Base-by-base conservation (phyloP, 257 asterid genomes). In the Scutellaria galericulata region DNA sequence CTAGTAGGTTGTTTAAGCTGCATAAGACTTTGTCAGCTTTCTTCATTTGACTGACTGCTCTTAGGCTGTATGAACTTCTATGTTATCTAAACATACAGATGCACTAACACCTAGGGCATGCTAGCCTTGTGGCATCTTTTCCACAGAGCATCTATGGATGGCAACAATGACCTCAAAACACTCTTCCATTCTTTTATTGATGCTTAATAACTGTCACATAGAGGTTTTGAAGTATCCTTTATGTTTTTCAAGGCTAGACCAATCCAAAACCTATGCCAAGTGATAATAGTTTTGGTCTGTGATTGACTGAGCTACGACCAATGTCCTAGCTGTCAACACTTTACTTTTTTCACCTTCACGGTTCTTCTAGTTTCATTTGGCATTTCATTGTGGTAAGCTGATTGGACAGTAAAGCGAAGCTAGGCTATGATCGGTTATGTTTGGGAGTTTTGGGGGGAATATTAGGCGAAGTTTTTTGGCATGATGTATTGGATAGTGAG, bases 361-460 rank as follows among this genome's bases (percentile, higher is more conserved):
- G 44, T 52, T 72, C 70, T 72, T 61, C 53, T 50, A 62, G 51
- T 48, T 71, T 51, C 31, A 20, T 72, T 51, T 37, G 8, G 73
- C 48, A 66, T 2, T n/a, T 35, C 6, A 59, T 39, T 37, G 40
- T 37, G 15, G 47, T 48, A 53, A 51, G 71, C 40, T 52, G 12
- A 51, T 63, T 41, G 71, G 40, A 7, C 52, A 14, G 6, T 47
- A 10, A 47, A 3, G 12, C 9, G 50, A 45, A 45, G 50, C 9
- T 45, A 9, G 50, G 48, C 50, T 37, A 7, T 60, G 50, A 14
- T 60, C 8, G 8, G 8, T 39, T 60, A 37, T n/a, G 24, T 35
- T 37, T 37, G 47, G 47, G 45, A 7, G 24, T 37, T 59, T 59
- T 59, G 12, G 2, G 9, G 20, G 12, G 65, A 59, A 6, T 6